These are phyloP conservation scores for Voacanga thouarsii DNA, from an alignment of 257 asterid species.

Conservation along the genomic window DNA sequence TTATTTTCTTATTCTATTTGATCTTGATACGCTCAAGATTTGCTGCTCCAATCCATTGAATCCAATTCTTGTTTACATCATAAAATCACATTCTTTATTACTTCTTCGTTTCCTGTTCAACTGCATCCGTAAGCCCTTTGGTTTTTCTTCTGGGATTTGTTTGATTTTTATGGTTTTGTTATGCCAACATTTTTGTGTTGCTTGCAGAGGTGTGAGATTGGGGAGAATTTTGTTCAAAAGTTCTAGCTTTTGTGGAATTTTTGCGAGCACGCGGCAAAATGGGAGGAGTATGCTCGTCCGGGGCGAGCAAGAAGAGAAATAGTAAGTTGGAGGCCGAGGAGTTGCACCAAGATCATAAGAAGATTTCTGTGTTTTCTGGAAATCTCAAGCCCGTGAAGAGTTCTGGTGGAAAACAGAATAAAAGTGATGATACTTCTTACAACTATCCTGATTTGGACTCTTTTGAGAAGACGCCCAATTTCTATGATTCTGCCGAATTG, in stretches of 20 bases:
- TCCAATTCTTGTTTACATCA: neutral
- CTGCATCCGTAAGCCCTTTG: conserved; percentile 10
- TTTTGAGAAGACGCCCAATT: conserved; percentile 50
- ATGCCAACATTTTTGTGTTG: conserved; percentile 4
- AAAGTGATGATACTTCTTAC: conserved; percentile 37
- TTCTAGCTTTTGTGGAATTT: conserved; percentile 22
- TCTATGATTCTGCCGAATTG: conserved; percentile 81
- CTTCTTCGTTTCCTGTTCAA: neutral
- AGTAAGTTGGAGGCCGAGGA: conserved; percentile 37
- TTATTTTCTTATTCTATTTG: conserved; percentile 7
- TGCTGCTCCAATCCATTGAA: neutral
- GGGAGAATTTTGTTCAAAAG: conserved; percentile 17
- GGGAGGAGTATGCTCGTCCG: conserved; percentile 94
- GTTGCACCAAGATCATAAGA: conserved; percentile 47
- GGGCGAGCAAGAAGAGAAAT: conserved; percentile 41
- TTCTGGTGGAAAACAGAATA: conserved; percentile 45
- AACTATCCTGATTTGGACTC: conserved; percentile 51
- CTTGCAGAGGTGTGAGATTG: conserved; percentile 15
- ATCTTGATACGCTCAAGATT: conserved; percentile 5
- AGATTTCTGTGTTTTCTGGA: conserved; percentile 70
- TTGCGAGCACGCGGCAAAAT: conserved; percentile 33
- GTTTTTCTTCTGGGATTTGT: neutral
- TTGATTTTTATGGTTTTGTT: neutral
- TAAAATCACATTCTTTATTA: neutral
- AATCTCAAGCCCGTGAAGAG: conserved; percentile 51